A percentile compares a stretch with the other conserved stretches of the same genome.
Conservation (phyloP, 176 grass and related monocot genomes). For the Urochloa ruziziensis region DNA sequence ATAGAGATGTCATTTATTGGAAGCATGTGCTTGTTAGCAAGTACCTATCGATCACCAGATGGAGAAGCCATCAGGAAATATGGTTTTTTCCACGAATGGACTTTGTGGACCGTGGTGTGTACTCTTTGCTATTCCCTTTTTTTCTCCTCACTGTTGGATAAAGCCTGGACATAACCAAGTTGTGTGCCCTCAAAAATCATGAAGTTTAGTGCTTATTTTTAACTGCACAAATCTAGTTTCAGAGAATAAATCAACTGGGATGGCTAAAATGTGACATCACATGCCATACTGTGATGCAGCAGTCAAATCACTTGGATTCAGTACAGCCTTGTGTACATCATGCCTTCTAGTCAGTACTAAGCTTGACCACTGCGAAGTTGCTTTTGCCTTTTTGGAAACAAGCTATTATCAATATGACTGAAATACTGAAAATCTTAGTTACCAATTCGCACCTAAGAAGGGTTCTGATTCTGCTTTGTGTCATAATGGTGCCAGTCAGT, state of each 20-base stretch:
- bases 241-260: constrained; percentile 1
- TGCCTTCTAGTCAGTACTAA: background rate
- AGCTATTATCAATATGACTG: background rate
- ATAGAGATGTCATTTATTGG: constrained; percentile 98
- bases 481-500: background rate
- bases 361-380: background rate
- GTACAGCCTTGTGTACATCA: background rate
- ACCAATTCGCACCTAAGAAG: background rate
- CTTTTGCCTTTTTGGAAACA: background rate
- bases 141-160: constrained; percentile 8
- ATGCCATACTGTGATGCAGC: background rate
- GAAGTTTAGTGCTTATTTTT: no score
- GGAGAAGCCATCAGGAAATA: constrained; percentile 81
- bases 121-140: constrained; percentile 19
- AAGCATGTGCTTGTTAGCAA: constrained; percentile 80
- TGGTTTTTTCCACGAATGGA: constrained; percentile 96
- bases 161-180: background rate
- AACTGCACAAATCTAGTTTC: constrained; percentile 1
- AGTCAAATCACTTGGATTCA: background rate
- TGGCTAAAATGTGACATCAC: constrained; percentile 18
- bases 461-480: background rate
- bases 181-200: background rate
- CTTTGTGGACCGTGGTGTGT: constrained; percentile 71
- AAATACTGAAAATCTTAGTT: background rate
- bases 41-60: constrained; percentile 82